phyloP scores from a whole-genome alignment of 768 basidiomycete genomes.

The Boletus insuetus region DNA sequence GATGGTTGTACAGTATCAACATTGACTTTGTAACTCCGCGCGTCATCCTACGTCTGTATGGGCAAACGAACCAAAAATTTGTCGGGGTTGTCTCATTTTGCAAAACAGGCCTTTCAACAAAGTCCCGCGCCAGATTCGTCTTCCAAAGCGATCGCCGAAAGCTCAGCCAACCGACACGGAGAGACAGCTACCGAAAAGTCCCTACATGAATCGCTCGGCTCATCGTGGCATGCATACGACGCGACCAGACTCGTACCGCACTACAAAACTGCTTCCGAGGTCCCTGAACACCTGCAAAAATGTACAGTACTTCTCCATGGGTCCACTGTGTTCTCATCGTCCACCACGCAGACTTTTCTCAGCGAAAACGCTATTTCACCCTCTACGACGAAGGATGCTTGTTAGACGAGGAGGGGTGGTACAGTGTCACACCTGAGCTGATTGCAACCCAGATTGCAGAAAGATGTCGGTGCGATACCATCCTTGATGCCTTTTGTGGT shows the following conservation, averaged over 20 bases:
- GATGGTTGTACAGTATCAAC: too few species aligned
- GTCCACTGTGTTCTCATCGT: background rate
- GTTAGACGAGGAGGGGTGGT: constrained; percentile 97
- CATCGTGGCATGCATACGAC: constrained; percentile 50
- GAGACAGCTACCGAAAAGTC: background rate
- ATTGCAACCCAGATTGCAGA: constrained; percentile 94
- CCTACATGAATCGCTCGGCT: constrained; percentile 24
- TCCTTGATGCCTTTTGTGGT: constrained; percentile 95
- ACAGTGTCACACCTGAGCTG: constrained; percentile 89
- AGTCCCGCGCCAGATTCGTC: background rate
- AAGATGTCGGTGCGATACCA: constrained; percentile 78
- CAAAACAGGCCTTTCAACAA: constrained; percentile 37
- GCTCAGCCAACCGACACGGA: background rate
- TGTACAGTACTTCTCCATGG: constrained; percentile 44
- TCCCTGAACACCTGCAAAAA: constrained; percentile 78
- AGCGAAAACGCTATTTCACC: constrained; percentile 80
- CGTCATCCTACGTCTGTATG: constrained; percentile 19
- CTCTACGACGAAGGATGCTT: constrained; percentile 79
- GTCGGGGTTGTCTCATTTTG: constrained; percentile 44
- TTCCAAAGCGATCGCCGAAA: background rate
- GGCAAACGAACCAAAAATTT: constrained; percentile 41
- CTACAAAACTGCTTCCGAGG: constrained; percentile 60
- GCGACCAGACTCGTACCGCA: constrained; percentile 72
- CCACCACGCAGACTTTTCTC: constrained; percentile 70
- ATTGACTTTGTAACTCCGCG: constrained; percentile 9